Percentiles rank a stretch among this genome's conserved stretches.
phyloP scores from a whole-genome alignment of 305 asterid species.

The Salvia sclarea region DNA sequence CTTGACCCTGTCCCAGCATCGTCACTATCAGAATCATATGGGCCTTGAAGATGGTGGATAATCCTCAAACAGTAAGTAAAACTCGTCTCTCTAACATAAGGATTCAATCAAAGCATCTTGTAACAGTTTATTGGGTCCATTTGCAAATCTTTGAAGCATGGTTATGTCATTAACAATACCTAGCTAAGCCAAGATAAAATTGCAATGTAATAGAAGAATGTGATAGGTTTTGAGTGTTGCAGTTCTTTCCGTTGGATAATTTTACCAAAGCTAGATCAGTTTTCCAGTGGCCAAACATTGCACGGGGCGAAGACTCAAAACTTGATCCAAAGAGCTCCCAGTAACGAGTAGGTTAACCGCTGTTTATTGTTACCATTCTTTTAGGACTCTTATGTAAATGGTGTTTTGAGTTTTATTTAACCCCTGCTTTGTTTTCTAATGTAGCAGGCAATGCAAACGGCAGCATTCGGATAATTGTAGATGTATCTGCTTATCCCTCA shows the following conservation, averaged over 20 bases:
- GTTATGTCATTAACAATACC: background rate
- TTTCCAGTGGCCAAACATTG: background rate
- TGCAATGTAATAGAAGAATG: background rate
- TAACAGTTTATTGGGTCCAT: too few species aligned
- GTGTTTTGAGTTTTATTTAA: background rate
- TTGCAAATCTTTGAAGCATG: conserved; percentile 2
- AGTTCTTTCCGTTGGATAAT: background rate
- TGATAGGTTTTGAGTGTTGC: background rate
- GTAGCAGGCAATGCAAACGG: background rate
- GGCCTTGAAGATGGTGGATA: background rate
- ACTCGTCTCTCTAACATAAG: conserved; percentile 12
- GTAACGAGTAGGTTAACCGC: background rate
- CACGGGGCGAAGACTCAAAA: background rate
- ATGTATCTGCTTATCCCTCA: too few species aligned
- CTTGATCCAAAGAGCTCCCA: background rate
- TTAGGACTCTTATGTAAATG: background rate
- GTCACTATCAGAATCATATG: conserved; percentile 3
- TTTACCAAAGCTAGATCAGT: background rate
- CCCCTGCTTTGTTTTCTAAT: background rate
- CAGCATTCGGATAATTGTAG: background rate
- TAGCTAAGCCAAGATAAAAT: background rate
- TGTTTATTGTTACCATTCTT: background rate
- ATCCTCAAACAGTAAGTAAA: conserved; percentile 26
- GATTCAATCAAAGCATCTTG: conserved; percentile 17
- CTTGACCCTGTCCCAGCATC: conserved; percentile 13